These are phyloP conservation scores for Scutellaria barbata DNA, from an alignment of 257 asterid genomes.

Conservation along the genomic window DNA sequence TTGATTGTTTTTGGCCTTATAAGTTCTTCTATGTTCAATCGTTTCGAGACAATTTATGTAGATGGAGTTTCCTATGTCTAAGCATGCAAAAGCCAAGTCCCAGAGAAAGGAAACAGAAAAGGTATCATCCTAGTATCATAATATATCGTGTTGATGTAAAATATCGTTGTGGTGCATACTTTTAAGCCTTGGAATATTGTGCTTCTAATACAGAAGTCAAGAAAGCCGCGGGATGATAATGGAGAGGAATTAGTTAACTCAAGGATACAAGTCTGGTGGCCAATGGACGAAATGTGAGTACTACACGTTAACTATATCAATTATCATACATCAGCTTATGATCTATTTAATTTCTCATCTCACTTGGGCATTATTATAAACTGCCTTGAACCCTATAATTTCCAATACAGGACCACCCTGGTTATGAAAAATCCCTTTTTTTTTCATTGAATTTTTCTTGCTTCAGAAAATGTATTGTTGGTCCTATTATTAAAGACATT, in stretches of 20 bases:
- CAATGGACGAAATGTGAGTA: slow-evolving; percentile 58
- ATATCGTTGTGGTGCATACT: slow-evolving; percentile 30
- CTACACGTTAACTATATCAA: slow-evolving; percentile 15
- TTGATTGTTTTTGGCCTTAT: slow-evolving; percentile 7
- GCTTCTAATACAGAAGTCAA: slow-evolving; percentile 42
- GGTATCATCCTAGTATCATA: slow-evolving; percentile 42
- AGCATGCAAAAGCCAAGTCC: slow-evolving; percentile 38
- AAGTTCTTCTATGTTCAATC: slow-evolving; percentile 5
- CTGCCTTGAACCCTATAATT: slow-evolving; percentile 1
- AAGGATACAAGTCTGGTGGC: slow-evolving; percentile 66
- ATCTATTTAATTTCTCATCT: background rate
- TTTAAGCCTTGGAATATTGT: slow-evolving; percentile 30
- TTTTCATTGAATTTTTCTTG: slow-evolving; percentile 1
- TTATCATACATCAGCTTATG: slow-evolving; percentile 3
- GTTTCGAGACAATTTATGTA: slow-evolving; percentile 32
- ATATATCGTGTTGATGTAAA: slow-evolving; percentile 5
- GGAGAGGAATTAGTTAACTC: slow-evolving; percentile 43
- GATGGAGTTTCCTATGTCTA: slow-evolving; percentile 37
- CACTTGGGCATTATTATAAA: background rate
- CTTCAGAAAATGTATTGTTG: slow-evolving; percentile 6
- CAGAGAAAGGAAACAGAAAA: slow-evolving; percentile 42
- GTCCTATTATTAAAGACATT: slow-evolving; percentile 15
- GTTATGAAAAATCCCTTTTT: slow-evolving; percentile 2
- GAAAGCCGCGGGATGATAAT: slow-evolving; percentile 27
- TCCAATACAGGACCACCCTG: background rate